Percentiles rank a stretch among this genome's conserved stretches.
These are phyloP conservation scores for Phaeosphaeriaceae sp. DNA, from an alignment of 2,329 filamentous ascomycete species.

Conservation along the genomic window DNA sequence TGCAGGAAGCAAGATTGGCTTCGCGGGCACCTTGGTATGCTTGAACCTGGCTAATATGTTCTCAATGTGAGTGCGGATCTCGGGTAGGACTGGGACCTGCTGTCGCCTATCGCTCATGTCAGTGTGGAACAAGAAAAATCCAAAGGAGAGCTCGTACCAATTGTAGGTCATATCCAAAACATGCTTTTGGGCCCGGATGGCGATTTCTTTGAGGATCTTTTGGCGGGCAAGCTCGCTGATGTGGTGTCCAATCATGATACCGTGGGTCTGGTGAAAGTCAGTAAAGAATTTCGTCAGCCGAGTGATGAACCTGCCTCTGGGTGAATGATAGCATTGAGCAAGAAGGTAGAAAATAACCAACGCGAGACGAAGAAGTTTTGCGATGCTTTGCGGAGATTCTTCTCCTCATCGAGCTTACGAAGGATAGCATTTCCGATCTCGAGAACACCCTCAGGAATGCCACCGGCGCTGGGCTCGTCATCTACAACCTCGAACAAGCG, in stretches of 20 bases:
- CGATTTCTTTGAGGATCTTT: slow-evolving; percentile 76
- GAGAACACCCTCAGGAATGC: slow-evolving; percentile 85
- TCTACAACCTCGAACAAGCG: slow-evolving; percentile 86
- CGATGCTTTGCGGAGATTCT: slow-evolving; percentile 73
- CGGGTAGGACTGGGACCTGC: slow-evolving; percentile 67
- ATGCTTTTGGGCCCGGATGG: slow-evolving; percentile 78
- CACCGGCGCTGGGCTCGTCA: slow-evolving; percentile 77
- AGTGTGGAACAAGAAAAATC: slow-evolving; percentile 24
- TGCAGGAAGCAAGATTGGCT: slow-evolving; percentile 71
- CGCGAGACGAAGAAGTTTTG: slow-evolving; percentile 86
- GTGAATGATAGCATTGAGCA: slow-evolving; percentile 83
- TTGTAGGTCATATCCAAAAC: slow-evolving; percentile 77
- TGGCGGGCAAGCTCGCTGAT: slow-evolving; percentile 90
- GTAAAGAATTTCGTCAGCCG: slow-evolving; percentile 24
- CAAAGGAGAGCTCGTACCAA: slow-evolving; percentile 62
- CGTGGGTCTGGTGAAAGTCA: slow-evolving; percentile 60
- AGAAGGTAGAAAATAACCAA: slow-evolving; percentile 90
- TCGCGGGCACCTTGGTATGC: slow-evolving; percentile 51
- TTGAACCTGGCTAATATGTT: slow-evolving; percentile 73
- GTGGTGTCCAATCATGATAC: slow-evolving; percentile 83
- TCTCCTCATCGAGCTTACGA: slow-evolving; percentile 73
- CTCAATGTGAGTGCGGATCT: slow-evolving; percentile 74
- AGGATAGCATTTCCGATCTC: slow-evolving; percentile 86
- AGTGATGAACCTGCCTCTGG: slow-evolving; percentile 71
- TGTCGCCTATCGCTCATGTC: slow-evolving; percentile 57